A percentile compares a stretch with the other conserved stretches of the same genome.
These are phyloP conservation scores for Blepharisma undulans DNA, from an alignment of 169 alveolate species.

Conservation along the genomic window DNA sequence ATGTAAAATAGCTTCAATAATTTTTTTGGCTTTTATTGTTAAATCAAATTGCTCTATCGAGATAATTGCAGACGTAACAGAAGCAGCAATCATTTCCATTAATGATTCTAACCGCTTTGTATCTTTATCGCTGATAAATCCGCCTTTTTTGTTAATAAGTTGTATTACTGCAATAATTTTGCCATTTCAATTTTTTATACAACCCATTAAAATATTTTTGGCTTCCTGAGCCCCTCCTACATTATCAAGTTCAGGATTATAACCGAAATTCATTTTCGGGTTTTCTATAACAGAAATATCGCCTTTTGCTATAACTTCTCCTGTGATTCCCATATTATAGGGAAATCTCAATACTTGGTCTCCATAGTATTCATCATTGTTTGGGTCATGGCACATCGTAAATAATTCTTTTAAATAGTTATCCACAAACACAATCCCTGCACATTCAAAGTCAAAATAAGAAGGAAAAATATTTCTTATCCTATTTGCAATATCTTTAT, in stretches of 20 bases:
- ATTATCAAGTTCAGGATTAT: slow-evolving; percentile 23
- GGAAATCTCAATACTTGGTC: neutral
- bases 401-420: neutral
- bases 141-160: slow-evolving; percentile 14
- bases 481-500: neutral
- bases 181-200: slow-evolving; percentile 13
- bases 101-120: neutral
- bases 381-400: neutral
- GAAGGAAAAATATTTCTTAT: neutral
- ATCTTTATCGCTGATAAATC: neutral
- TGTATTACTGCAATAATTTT: slow-evolving; percentile 16
- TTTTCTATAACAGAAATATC: neutral
- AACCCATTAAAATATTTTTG: neutral
- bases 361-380: neutral
- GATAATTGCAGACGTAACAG: slow-evolving; percentile 7
- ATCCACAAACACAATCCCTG: slow-evolving; percentile 34
- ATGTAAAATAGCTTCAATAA: neutral
- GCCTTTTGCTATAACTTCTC: neutral
- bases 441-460: slow-evolving; percentile 10
- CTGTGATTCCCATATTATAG: neutral
- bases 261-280: neutral
- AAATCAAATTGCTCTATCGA: neutral
- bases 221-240: neutral
- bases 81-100: neutral
- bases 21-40: slow-evolving; percentile 6